Base-by-base conservation (phyloP, 306 rosid genomes). In the Corylus heterophylla region DNA sequence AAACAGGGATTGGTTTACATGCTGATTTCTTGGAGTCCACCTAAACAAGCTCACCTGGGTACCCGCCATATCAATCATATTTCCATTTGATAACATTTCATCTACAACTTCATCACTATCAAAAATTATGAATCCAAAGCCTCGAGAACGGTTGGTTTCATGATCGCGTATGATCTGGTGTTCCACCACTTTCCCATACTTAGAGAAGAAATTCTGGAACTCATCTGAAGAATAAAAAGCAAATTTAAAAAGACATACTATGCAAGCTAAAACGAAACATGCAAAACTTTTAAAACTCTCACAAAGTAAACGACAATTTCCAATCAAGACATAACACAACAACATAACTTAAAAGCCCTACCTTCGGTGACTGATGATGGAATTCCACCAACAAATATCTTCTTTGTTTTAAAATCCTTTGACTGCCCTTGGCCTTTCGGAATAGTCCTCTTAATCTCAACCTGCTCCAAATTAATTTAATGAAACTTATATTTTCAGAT, bases 321-420 rank as follows among this genome's bases (percentile, higher is more conserved):
- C 35, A 39, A 37, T 25, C 54, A 47, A 56, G 48, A 17, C 17
- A 59, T 2, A 20, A 69, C 47, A 48, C 35, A 52, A 70, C 20
- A 69, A 42, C 69, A 71, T 44, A 2, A 82, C 7, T 31, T 10
- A 54, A 76, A 79, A 44, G 54, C 71, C 76, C 45, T 75, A 90
- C 95, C 95, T 80, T 90, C 95, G 12, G 85, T 76, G 48, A 89
- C 88, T 0, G 91, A 56, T 16, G 95, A 84, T 56, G 95, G 95
- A 55, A 90, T 90, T 44, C 95, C 95, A 69, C 95, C 95, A 54
- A 90, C 95, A 78, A 90, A 90, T 54, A 90, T 87, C 83, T 90
- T 90, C 87, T 87, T 90, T 0, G 95, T 90, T 81, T 87, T 90
- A 66, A 89, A 90, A 79, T 90, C 95, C 82, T 85, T 90, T 12